A percentile compares a stretch with the other conserved stretches of the same genome.
Conservation (phyloP, 129 eudicot species). For the Smallanthus sonchifolius region DNA sequence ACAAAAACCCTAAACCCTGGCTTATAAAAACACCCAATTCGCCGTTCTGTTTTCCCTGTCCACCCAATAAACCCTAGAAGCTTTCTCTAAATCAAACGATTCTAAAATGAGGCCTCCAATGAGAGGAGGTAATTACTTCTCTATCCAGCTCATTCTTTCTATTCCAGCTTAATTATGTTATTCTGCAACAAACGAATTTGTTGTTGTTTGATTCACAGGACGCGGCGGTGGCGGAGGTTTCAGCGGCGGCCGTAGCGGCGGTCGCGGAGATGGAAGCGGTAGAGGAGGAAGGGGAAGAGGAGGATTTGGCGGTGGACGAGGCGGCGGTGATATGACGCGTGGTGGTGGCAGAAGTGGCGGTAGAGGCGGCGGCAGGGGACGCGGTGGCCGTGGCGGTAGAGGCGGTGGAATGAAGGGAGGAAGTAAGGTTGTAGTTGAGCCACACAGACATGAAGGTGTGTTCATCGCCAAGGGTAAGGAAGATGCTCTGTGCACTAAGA, state of each 20-base stretch:
- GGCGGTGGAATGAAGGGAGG: constrained; percentile 82
- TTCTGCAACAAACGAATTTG: too few species aligned
- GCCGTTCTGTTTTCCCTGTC: not conserved
- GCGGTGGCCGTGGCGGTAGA: constrained; percentile 41
- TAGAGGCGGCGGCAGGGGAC: constrained; percentile 36
- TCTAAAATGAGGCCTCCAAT: constrained; percentile 28
- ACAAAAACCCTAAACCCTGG: constrained; percentile 17
- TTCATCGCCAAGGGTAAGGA: constrained; percentile 86
- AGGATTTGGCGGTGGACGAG: constrained; percentile 48
- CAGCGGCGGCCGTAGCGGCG: not conserved
- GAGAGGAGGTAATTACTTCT: constrained; percentile 7
- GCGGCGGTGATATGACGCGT: constrained; percentile 31
- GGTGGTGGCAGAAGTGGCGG: constrained; percentile 48
- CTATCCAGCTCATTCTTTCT: not conserved
- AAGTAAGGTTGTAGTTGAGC: constrained; percentile 68
- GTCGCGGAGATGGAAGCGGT: constrained; percentile 41
- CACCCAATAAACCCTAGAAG: constrained; percentile 26
- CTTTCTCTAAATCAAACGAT: not conserved
- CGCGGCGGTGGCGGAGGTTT: constrained; percentile 27
- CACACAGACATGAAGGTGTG: constrained; percentile 84
- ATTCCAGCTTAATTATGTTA: not conserved
- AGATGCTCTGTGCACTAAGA: constrained; percentile 82
- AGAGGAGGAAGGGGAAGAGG: constrained; percentile 43
- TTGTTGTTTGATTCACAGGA: constrained; percentile 27
- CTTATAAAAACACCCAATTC: constrained; percentile 9